phyloP scores from a whole-genome alignment of 345 rosid species.

The Hibiscus tridactylites region DNA sequence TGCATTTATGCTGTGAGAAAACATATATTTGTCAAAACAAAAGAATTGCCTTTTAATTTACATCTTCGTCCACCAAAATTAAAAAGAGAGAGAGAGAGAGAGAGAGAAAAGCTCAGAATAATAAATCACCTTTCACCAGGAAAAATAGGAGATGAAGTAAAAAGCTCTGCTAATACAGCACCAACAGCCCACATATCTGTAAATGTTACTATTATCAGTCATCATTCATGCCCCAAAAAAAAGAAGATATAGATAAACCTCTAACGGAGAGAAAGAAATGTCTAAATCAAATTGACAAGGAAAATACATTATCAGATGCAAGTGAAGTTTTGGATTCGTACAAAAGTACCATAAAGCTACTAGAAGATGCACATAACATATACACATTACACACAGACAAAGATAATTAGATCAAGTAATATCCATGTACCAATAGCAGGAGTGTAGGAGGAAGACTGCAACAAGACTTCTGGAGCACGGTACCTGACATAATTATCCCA shows the following conservation, averaged over 20 bases:
- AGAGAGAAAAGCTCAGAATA: not conserved
- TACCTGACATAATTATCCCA: constrained; percentile 45
- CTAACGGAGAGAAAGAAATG: not conserved
- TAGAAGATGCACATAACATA: not conserved
- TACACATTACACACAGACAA: not conserved
- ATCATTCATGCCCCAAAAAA: constrained; percentile 2
- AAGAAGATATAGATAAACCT: constrained; percentile 1
- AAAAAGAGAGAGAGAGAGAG: not conserved
- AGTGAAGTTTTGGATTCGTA: not conserved
- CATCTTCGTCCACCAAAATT: not conserved
- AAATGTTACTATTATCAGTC: constrained; percentile 19
- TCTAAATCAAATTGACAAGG: not conserved
- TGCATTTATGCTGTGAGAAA: not conserved
- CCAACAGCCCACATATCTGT: constrained; percentile 99
- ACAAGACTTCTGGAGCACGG: constrained; percentile 91
- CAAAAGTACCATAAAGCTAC: not conserved
- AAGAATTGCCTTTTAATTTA: not conserved
- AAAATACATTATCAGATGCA: not conserved
- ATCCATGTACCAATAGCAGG: constrained; percentile 69
- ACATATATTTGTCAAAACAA: not conserved
- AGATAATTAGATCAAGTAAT: not conserved
- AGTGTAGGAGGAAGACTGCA: constrained; percentile 75
- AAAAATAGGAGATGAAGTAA: constrained; percentile 76
- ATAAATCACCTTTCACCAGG: constrained; percentile 82
- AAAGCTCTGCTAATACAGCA: constrained; percentile 86